These are phyloP conservation scores for Aspergillus neotritici DNA, from an alignment of 2,329 filamentous ascomycete genomes.

Conservation along the genomic window DNA sequence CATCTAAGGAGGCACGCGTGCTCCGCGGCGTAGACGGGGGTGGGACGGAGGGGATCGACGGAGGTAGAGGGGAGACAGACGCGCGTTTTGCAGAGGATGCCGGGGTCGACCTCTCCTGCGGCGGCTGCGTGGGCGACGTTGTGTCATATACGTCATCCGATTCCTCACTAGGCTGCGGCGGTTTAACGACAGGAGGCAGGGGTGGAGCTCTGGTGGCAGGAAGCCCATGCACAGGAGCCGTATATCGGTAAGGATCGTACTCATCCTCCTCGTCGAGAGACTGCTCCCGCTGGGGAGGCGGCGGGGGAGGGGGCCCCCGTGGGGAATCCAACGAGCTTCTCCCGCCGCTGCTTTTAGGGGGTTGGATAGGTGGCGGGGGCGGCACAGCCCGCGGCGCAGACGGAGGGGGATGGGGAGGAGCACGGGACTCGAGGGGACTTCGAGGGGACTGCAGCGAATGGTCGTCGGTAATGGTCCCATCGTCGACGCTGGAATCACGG, in stretches of 20 bases:
- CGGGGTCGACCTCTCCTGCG: conserved; percentile 26
- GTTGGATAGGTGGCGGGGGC: conserved; percentile 60
- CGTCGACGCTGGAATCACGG: conserved; percentile 70
- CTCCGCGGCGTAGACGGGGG: conserved; percentile 42
- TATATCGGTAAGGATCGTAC: conserved; percentile 50
- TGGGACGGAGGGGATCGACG: conserved; percentile 35
- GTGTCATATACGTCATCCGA: conserved; percentile 45
- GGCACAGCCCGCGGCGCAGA: conserved; percentile 56
- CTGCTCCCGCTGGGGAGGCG: conserved; percentile 45
- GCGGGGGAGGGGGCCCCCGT: conserved; percentile 36
- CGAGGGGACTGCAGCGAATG: conserved; percentile 45
- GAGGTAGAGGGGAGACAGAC: conserved; percentile 45
- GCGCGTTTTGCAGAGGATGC: conserved; percentile 37
- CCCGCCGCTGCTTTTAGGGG: conserved; percentile 43
- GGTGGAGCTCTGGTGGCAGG: conserved; percentile 24
- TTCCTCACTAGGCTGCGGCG: conserved; percentile 28
- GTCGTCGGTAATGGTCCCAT: conserved; percentile 54
- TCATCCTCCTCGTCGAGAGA: conserved; percentile 48
- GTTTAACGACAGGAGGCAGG: conserved; percentile 17
- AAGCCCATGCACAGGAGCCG: conserved; percentile 30
- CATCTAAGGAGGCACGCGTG: conserved; percentile 59
- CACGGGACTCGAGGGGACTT: conserved; percentile 34
- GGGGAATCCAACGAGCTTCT: conserved; percentile 29
- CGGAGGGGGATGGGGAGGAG: conserved; percentile 51
- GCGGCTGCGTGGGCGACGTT: conserved; percentile 33